Percentiles rank a stretch among this genome's conserved stretches.
Conservation (phyloP, 352 stramenopile species). For the Hyaloperonospora brassicae region DNA sequence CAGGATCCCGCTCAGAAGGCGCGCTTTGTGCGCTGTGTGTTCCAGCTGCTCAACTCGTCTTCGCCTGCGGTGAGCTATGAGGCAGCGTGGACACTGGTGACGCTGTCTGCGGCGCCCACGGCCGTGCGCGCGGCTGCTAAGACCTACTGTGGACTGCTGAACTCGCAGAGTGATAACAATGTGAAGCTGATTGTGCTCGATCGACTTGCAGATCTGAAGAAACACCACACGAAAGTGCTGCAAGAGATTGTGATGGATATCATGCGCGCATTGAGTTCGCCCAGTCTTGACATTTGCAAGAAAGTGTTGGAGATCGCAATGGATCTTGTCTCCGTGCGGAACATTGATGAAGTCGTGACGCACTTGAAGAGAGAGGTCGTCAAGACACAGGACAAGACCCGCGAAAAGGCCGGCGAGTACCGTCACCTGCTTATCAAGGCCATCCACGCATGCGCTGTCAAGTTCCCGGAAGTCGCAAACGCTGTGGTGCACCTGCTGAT, state of each 20-base stretch:
- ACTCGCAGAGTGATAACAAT: slow-evolving; percentile 99
- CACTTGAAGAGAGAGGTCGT: slow-evolving; percentile 88
- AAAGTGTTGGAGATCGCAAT: slow-evolving; percentile 98
- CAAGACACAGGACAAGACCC: slow-evolving; percentile 83
- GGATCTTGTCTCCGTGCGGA: slow-evolving; percentile 94
- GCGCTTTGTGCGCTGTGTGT: slow-evolving; percentile 98
- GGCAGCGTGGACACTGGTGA: slow-evolving; percentile 98
- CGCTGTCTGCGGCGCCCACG: slow-evolving; percentile 95
- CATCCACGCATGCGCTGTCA: slow-evolving; percentile 96
- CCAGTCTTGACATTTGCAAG: slow-evolving; percentile 97
- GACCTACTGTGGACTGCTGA: slow-evolving; percentile 96
- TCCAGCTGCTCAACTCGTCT: slow-evolving; percentile 93
- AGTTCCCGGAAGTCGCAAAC: slow-evolving; percentile 96
- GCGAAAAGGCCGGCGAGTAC: slow-evolving; percentile 96
- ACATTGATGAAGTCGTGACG: slow-evolving; percentile 96
- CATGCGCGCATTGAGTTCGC: slow-evolving; percentile 92
- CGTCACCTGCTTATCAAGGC: slow-evolving; percentile 95
- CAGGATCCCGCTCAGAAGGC: slow-evolving; percentile 97
- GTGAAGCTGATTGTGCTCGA: slow-evolving; percentile 99
- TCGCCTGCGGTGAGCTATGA: slow-evolving; percentile 95
- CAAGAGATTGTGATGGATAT: slow-evolving; percentile 99
- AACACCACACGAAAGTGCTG: slow-evolving; percentile 94
- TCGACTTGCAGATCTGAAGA: slow-evolving; percentile 94
- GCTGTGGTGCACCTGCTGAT: slow-evolving; percentile 98
- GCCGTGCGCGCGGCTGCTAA: slow-evolving; percentile 94